Conservation (phyloP, 106 monocot genomes). For the Apostasia ramifera region DNA sequence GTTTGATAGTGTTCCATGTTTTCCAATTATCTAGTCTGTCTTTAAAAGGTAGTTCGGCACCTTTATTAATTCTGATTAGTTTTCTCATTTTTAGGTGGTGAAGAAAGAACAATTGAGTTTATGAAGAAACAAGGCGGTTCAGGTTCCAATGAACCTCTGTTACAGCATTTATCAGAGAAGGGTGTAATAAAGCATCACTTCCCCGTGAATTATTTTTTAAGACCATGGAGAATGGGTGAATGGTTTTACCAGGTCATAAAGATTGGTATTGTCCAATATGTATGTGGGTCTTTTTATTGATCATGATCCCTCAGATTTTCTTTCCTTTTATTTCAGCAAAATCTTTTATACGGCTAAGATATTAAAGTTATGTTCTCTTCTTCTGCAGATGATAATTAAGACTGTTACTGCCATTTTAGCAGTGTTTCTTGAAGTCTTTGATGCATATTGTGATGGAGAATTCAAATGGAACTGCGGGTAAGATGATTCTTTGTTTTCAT, state of each 20-base stretch:
- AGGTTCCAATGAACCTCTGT: constrained; percentile 41
- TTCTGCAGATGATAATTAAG: constrained; percentile 89
- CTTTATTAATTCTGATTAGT: constrained; percentile 2
- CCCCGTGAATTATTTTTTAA: constrained; percentile 72
- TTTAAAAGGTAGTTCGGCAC: too few relatives aligned
- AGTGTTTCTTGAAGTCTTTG: constrained; percentile 72
- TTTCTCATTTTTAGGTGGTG: constrained; percentile 56
- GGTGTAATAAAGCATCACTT: constrained; percentile 86
- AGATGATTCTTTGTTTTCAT: constrained; percentile 8
- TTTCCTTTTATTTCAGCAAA: neutral
- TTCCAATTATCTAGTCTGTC: too few relatives aligned
- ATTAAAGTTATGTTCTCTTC: constrained; percentile 1
- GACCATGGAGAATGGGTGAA: constrained; percentile 79
- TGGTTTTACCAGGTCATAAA: constrained; percentile 77
- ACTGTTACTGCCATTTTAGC: constrained; percentile 58
- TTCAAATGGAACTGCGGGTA: constrained; percentile 83
- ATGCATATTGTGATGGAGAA: constrained; percentile 81
- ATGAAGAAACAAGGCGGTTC: constrained; percentile 76
- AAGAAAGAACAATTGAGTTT: constrained; percentile 87
- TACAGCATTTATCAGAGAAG: constrained; percentile 39
- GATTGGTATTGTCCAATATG: constrained; percentile 95
- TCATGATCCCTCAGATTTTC: neutral
- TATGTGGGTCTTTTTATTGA: constrained; percentile 23
- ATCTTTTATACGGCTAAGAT: neutral
- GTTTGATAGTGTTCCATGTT: too few relatives aligned